Evolutionary conservation across 352 stramenopile genomes (phyloP), one percentile per base, ranked within the genome.

Genomic region (Phytophthora podocarpi): DNA sequence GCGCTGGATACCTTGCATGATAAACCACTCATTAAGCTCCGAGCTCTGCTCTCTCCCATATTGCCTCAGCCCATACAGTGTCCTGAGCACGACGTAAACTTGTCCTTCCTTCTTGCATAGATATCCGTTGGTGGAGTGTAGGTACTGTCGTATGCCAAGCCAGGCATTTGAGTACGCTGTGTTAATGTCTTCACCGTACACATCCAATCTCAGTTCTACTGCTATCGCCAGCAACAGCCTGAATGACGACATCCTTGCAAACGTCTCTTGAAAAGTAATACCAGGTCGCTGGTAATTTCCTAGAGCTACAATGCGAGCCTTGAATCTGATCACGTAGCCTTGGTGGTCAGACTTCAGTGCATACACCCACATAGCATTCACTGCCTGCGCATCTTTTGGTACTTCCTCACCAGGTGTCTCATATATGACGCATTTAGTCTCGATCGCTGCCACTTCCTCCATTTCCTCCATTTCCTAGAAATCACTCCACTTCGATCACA

Each of bases 361-460:
- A 28, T 28, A 61, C 1, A 67, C 43, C 59, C 59, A 67, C 42
- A 62, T 67, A n/a, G n/a, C n/a, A n/a, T n/a, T n/a, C n/a, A n/a
- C n/a, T n/a, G n/a, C n/a, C n/a, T 27, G 13, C 15, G 41, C 24
- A 35, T 49, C n/a, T 23, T 36, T 15, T 15, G 45, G 45, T 7
- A 52, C 21, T 5, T 52, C 45, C 2, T 53, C 18, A 12, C 32
- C 11, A n/a, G 45, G 45, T 1, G 41, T 42, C 30, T 53, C 45
- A 5, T 32, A 4, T 15, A 53, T 31, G 10, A 62, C 53, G 18
- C 26, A 16, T 28, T 62, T 60, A 5, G 21, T 42, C 21, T 53
- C 31, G 4, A 53, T 12, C 7, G 45, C 30, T 9, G 53, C 42
- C n/a, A 62, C 49, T 15, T 62, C 53, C 10, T 62, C 42, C 41